A percentile compares a stretch with the other conserved stretches of the same genome.
These are phyloP conservation scores for Metarhizium sp. DNA, from an alignment of 2,329 filamentous ascomycete genomes.

Conservation along the genomic window DNA sequence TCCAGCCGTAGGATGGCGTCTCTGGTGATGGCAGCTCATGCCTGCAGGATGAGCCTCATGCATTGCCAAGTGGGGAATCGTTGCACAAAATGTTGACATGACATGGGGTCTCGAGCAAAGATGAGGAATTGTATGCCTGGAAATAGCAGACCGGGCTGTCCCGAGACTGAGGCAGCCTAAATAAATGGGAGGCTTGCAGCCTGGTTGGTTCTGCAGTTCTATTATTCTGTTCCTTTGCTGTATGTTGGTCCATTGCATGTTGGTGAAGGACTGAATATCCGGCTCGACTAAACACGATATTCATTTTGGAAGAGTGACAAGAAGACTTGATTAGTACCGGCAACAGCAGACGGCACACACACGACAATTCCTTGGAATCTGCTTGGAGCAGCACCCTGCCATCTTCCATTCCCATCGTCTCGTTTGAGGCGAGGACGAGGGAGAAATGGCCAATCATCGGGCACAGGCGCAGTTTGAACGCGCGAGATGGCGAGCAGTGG, in stretches of 20 bases:
- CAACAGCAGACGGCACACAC: too few species aligned
- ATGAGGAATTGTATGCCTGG: background rate
- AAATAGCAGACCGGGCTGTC: background rate
- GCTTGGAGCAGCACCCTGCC: too few species aligned
- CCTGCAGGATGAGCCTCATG: too few species aligned
- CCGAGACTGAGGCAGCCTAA: background rate
- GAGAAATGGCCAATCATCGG: conserved; percentile 30
- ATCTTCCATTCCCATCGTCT: background rate
- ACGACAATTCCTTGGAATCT: too few species aligned
- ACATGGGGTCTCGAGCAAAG: background rate
- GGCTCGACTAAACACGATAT: too few species aligned
- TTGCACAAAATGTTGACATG: background rate
- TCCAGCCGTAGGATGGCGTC: too few species aligned
- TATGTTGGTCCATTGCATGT: background rate
- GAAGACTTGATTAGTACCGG: too few species aligned
- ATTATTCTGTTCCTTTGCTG: background rate
- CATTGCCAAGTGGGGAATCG: background rate
- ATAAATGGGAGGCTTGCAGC: background rate
- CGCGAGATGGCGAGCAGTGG: conserved; percentile 37
- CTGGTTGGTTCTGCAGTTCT: background rate
- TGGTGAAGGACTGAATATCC: background rate
- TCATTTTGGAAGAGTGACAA: too few species aligned
- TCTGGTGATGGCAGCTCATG: too few species aligned
- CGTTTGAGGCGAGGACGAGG: background rate
- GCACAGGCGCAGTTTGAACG: conserved; percentile 43